Base-by-base conservation (phyloP, 1,284 basidiomycete genomes). In the Irpex sp. region DNA sequence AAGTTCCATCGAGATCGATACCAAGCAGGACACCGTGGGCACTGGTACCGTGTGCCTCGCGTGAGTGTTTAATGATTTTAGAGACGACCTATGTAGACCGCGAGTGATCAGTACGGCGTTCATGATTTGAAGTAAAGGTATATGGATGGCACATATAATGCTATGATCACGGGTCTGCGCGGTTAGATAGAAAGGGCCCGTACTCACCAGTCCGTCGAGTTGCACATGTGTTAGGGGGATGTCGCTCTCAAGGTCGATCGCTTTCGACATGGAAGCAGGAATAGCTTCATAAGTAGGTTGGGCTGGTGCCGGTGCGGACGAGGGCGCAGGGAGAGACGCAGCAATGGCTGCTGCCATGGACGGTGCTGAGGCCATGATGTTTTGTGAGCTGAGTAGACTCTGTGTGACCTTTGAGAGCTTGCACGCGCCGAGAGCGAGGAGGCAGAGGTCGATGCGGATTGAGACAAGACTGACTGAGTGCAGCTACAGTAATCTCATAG, bases 341-440 rank as follows among this genome's bases (percentile, higher is more conserved):
- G 93, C 93, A 46, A 95, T 82, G 50, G 91, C 85, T 74, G 92
- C 93, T 60, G 94, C 94, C 92, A 95, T 95, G 60, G 94, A 94
- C 47, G 86, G 86, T 67, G 86, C 84, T 31, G 79, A 80, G 76
- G 87, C 86, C 77, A 77, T 81, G 65, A 69, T 68, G 26, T 58
- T 39, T 43, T 33, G 4, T 37, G 9, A 31, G 15, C 11, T 36
- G 19, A 11, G 33, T 21, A 3, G 11, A 43, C 11, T 15, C 11
- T 37, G 36, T 58, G 31, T 26, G 51, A 49, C 13, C 17, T 50
- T 50, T 3, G 2, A 50, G 19, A 9, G 13, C 53, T 55, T 55
- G 53, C 53, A 55, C 53, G 31, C 21, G 11, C 53, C 53, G 53
- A 33, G 6, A 6, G 9, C 13, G 21, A 35, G 33, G 31, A 1